Percentiles rank a stretch among this genome's conserved stretches.
These are phyloP conservation scores for Termitomyces sp. DNA, from an alignment of 768 basidiomycete genomes.

Conservation along the genomic window DNA sequence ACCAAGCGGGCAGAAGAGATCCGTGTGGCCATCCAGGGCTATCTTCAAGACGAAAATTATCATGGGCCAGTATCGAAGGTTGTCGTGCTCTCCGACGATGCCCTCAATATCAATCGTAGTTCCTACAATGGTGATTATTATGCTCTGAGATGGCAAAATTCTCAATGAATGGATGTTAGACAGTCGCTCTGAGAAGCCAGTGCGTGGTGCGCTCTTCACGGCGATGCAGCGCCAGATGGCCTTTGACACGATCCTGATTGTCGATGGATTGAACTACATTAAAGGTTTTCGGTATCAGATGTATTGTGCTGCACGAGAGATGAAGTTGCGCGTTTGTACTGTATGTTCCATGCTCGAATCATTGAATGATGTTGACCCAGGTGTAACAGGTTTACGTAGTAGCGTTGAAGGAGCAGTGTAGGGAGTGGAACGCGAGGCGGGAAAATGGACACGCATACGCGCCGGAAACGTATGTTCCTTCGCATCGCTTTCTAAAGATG, in stretches of 20 bases:
- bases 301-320: slow-evolving; percentile 91
- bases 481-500: background rate
- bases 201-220: slow-evolving; percentile 78
- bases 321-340: slow-evolving; percentile 80
- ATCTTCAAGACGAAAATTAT: slow-evolving; percentile 45
- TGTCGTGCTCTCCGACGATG: slow-evolving; percentile 68
- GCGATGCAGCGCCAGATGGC: slow-evolving; percentile 73
- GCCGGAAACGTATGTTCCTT: slow-evolving; percentile 61
- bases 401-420: slow-evolving; percentile 69
- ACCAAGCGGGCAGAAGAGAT: slow-evolving; percentile 67
- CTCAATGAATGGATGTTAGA: slow-evolving; percentile 35
- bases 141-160: background rate
- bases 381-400: slow-evolving; percentile 65
- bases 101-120: slow-evolving; percentile 53
- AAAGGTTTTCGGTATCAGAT: slow-evolving; percentile 98
- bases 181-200: slow-evolving; percentile 81
- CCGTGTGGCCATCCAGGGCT: slow-evolving; percentile 44
- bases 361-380: background rate
- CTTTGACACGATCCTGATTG: slow-evolving; percentile 73
- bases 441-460: slow-evolving; percentile 47
- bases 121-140: slow-evolving; percentile 69
- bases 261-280: slow-evolving; percentile 95
- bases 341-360: slow-evolving; percentile 37
- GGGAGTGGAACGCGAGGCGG: slow-evolving; percentile 64
- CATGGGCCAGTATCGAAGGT: slow-evolving; percentile 42